Conservation (phyloP, 176 grass and related monocot species). For the Zea mays region Zm-B73-REFERENCE-NAM-5.0 NC_050097.1:32105001-32105500, state of each 20-base stretch:
- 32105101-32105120: constrained; percentile 27
- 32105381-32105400: neutral
- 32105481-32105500: constrained; percentile 7
- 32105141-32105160: neutral
- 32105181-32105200: neutral
- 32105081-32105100: neutral
- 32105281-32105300: too few relatives aligned
- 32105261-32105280: too few relatives aligned
- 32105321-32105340: too few relatives aligned
- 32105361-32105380: neutral
- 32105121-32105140: constrained; percentile 37
- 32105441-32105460: neutral
- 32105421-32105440: neutral
- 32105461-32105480: neutral
- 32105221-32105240: neutral
- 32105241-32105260: neutral
- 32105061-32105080: neutral
- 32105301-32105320: too few relatives aligned
- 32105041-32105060: neutral
- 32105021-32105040: constrained; percentile 6
- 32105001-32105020: constrained; percentile 40
- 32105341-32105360: too few relatives aligned
- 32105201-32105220: neutral
- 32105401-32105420: neutral
- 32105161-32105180: constrained; percentile 13